Percentiles rank a stretch among this genome's conserved stretches.
Conservation (phyloP, 148 eudicot genomes). For the Rhododendron ferrugineum region DNA sequence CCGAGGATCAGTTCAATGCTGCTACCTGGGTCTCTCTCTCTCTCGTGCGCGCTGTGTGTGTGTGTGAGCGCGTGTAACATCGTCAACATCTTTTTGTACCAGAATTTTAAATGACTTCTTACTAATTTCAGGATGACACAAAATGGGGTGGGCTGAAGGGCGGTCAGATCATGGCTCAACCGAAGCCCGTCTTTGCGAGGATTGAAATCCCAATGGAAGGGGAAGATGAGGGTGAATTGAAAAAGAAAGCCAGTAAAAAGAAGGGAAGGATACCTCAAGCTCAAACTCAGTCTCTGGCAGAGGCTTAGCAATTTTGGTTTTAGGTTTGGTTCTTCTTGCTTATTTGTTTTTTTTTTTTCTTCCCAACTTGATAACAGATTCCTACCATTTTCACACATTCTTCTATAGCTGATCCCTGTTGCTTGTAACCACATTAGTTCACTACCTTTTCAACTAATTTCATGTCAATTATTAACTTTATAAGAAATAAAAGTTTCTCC, state of each 20-base stretch:
- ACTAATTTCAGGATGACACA: slow-evolving; percentile 58
- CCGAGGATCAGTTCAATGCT: slow-evolving; percentile 64
- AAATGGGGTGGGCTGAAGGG: slow-evolving; percentile 89
- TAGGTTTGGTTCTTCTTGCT: neutral
- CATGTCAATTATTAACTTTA: neutral
- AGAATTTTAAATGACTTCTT: slow-evolving; percentile 13
- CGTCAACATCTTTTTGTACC: neutral
- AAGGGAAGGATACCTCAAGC: slow-evolving; percentile 42
- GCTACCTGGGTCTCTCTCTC: slow-evolving; percentile 67
- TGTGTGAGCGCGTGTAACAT: neutral
- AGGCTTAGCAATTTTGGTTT: slow-evolving; percentile 23
- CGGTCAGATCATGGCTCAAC: slow-evolving; percentile 74
- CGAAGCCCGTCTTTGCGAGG: slow-evolving; percentile 75
- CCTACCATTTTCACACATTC: neutral
- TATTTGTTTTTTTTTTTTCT: neutral
- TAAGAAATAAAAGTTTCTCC: neutral
- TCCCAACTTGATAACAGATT: neutral
- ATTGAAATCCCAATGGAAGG: slow-evolving; percentile 47
- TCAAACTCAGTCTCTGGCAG: slow-evolving; percentile 33
- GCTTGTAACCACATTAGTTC: neutral
- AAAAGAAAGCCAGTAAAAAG: slow-evolving; percentile 50
- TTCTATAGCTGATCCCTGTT: neutral
- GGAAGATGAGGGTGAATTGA: slow-evolving; percentile 25
- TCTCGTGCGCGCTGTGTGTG: neutral
- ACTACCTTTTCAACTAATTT: neutral